Base-by-base conservation (phyloP, 108 stramenopile genomes). In the Fragilaria crotonensis region DNA sequence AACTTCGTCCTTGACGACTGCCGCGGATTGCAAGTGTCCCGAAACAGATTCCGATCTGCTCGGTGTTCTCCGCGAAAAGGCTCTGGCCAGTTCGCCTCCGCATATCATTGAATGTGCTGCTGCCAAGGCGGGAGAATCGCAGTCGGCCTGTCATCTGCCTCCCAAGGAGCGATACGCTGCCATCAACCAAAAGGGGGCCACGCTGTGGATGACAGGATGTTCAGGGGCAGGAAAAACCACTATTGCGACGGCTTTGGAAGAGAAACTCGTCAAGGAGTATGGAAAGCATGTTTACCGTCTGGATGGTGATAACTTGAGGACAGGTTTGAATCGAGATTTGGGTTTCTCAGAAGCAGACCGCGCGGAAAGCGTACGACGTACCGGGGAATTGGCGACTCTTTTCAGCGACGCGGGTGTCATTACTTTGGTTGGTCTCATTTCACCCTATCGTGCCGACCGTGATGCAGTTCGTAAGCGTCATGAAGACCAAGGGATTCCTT, bases 141-240 rank as follows among this genome's bases (percentile, higher is more conserved):
- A 98, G 77, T 71, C 76, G 18, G 93, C 94, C 19, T 98, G 97
- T 60, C 97, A 98, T 66, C 71, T 98, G 4, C 93, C 97, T 45
- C 62, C 87, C 3, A 25, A 63, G 22, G 75, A 72, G 27, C 90
- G 97, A 2, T 97, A 76, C 64, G 91, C 93, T 0, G 94, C 97
- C 0, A 54, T 97, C 53, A 76, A 83, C 26, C 97, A 98, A 79
- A 97, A 98, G 88, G 93, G 93, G 5, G 92, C 95, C 27, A 97
- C 96, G 2, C 73, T 98, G n/a, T 98, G 97, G 97, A 98, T 98
- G 97, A 98, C 97, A 14, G 97, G 97, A 7, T 94, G 96, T 55
- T 70, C 66, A 31, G 97, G 96, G 14, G 82, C 91, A 11, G 97
- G 97, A 25, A 98, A 98, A 67, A 96, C 95, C 20, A 98, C 97